These are phyloP conservation scores for Chenopodium formosanum DNA, from an alignment of 148 eudicot genomes.

Conservation along the genomic window DNA sequence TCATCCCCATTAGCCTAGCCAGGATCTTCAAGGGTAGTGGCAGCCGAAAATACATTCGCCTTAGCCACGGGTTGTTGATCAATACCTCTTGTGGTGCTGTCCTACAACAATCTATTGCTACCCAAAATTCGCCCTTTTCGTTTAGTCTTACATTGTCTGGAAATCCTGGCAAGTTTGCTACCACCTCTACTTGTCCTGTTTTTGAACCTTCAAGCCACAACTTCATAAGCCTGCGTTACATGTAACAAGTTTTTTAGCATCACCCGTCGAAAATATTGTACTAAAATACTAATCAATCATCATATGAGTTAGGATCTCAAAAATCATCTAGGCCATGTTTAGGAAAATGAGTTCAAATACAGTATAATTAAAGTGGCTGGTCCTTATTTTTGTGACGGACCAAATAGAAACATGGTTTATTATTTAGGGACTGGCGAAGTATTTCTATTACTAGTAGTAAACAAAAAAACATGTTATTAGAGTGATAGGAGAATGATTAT, in stretches of 20 bases:
- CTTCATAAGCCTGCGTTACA: slow-evolving; percentile 52
- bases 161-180: slow-evolving; percentile 78
- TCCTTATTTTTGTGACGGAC: not conserved
- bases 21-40: slow-evolving; percentile 60
- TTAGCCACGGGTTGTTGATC: slow-evolving; percentile 68
- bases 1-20: slow-evolving; percentile 69
- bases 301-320: no score
- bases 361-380: no score
- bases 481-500: not conserved
- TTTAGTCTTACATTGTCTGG: slow-evolving; percentile 86
- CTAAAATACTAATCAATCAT: not conserved
- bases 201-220: slow-evolving; percentile 69
- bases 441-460: no score
- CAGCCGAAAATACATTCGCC: slow-evolving; percentile 71
- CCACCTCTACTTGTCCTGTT: slow-evolving; percentile 47
- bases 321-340: no score
- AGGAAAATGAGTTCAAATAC: no score
- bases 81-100: slow-evolving; percentile 67
- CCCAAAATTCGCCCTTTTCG: slow-evolving; percentile 85
- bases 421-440: no score
- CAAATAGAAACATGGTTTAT: no score
- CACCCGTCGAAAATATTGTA: not conserved
- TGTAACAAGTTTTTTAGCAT: not conserved
- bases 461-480: not conserved
- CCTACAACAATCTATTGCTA: slow-evolving; percentile 90